These are phyloP conservation scores for Pyrrhoderma noxium DNA, from an alignment of 1,284 basidiomycete species.

Conservation along the genomic window DNA sequence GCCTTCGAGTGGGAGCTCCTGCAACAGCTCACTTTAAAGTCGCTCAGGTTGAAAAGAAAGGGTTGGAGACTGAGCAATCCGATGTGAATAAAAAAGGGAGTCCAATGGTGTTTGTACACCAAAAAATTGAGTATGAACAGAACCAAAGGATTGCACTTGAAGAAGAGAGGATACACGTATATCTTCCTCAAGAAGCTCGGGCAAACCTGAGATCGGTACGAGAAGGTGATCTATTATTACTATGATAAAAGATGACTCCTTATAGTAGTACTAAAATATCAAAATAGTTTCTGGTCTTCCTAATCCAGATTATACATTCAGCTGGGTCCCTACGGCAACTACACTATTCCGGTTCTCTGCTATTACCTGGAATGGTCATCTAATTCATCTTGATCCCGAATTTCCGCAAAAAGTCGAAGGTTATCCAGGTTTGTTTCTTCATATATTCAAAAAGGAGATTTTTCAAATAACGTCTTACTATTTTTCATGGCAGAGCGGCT, in stretches of 20 bases:
- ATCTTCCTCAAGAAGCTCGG: conserved; percentile 34
- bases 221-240: background rate
- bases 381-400: conserved; percentile 67
- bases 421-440: conserved; percentile 56
- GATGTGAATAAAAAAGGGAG: background rate
- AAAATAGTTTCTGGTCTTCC: conserved; percentile 45
- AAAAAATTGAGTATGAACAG: conserved; percentile 38
- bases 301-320: conserved; percentile 50
- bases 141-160: conserved; percentile 2
- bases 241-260: no score
- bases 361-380: conserved; percentile 72
- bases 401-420: conserved; percentile 63
- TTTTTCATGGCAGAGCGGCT: conserved; percentile 52
- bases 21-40: conserved; percentile 48
- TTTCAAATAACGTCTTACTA: background rate
- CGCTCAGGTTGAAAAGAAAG: conserved; percentile 58
- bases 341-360: conserved; percentile 82
- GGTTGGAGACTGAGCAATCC: conserved; percentile 34
- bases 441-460: no score
- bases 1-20: conserved; percentile 39
- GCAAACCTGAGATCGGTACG: conserved; percentile 27
- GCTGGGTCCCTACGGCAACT: conserved; percentile 58
- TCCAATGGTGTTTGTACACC: conserved; percentile 76
- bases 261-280: no score
- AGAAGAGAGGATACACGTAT: conserved; percentile 74